Evolutionary conservation across 345 rosid species (phyloP).

Genomic region (Murraya paniculata): DNA sequence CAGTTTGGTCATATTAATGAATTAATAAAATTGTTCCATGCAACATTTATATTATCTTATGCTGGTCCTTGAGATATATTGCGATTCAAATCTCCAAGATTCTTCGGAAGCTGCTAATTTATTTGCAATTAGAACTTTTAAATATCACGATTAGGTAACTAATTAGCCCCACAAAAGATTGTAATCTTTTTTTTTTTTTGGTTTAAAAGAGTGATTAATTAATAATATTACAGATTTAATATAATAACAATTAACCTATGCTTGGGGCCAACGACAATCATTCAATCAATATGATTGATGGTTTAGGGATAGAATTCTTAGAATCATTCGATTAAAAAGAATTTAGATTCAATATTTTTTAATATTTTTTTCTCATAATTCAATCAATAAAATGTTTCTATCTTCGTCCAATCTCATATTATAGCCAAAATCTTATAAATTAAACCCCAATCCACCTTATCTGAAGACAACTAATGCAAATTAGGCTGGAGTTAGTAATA

Average conservation of each 20-base stretch:
- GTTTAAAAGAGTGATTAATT: not conserved
- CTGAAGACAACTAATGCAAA: not conserved
- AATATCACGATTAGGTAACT: not conserved
- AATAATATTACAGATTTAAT: not conserved
- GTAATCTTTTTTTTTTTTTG: not conserved
- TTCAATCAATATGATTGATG: not conserved
- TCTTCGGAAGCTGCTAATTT: not conserved
- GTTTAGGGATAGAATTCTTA: not conserved
- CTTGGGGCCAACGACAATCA: not conserved
- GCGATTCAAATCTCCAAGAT: not conserved
- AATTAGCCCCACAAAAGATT: slow-evolving; percentile 15
- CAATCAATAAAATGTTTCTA: too few species aligned
- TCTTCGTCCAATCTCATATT: not conserved
- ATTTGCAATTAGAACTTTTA: not conserved
- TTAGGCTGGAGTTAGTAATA: not conserved
- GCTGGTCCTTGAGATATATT: not conserved
- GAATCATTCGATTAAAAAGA: not conserved
- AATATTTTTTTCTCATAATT: too few species aligned
- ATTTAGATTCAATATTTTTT: not conserved
- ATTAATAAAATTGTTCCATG: not conserved
- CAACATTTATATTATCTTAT: not conserved
- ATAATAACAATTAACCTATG: not conserved
- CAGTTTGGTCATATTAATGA: slow-evolving; percentile 2
- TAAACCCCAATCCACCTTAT: not conserved
- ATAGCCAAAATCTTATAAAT: not conserved